phyloP scores from a whole-genome alignment of 164 flowering plant species.

The Aristolochia contorta region DNA sequence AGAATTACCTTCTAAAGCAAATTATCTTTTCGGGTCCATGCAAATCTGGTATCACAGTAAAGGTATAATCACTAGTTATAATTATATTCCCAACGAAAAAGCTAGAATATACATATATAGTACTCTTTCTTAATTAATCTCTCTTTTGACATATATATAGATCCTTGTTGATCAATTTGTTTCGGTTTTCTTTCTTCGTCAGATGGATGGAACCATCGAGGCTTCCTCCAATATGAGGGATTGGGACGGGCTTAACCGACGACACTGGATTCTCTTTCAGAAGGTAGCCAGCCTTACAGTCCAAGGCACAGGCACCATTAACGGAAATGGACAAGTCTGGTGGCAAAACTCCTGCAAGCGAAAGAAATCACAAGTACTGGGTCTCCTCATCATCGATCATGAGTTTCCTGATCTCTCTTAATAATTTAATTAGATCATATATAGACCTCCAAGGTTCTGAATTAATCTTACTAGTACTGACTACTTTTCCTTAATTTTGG shows the following conservation, averaged over 20 bases:
- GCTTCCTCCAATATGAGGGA: slow-evolving; percentile 48
- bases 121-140: no score
- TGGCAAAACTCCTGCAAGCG: slow-evolving; percentile 41
- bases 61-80: no score
- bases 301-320: slow-evolving; percentile 44
- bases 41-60: slow-evolving; percentile 36
- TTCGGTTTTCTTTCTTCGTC: background rate
- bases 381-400: no score
- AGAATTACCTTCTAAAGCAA: slow-evolving; percentile 48
- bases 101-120: no score
- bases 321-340: slow-evolving; percentile 56
- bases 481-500: slow-evolving; percentile 6
- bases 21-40: slow-evolving; percentile 72
- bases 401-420: background rate
- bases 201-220: slow-evolving; percentile 58
- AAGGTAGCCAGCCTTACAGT: slow-evolving; percentile 24
- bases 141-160: no score
- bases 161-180: no score
- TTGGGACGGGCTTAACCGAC: slow-evolving; percentile 28
- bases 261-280: slow-evolving; percentile 39
- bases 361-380: slow-evolving; percentile 19
- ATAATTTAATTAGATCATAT: no score
- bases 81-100: no score
- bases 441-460: no score
- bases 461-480: background rate